Base-by-base conservation (phyloP, 768 basidiomycete species). In the Tulasnella calospora region DNA sequence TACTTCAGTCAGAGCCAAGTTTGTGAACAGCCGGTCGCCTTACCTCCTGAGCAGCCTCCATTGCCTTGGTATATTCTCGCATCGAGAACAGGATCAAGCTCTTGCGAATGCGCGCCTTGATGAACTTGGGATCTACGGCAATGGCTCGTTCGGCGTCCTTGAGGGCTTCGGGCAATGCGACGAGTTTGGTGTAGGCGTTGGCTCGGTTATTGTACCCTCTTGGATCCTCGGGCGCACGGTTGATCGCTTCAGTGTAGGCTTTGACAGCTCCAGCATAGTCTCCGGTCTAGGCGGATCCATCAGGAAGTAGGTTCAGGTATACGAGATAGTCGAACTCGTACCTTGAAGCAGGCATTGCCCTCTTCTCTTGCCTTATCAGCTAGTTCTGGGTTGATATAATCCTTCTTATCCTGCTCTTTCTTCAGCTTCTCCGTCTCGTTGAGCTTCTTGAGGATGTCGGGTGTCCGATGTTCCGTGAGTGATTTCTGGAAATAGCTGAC, bases 141-240 rank as follows among this genome's bases (percentile, higher is more conserved):
- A 99, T 95, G 35, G 98, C 95, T 84, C 93, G 91, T 77, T 99
- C 90, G 51, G 91, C 94, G 82, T 99, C 98, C 85, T 99, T 99
- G 83, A 99, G 88, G 1, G 96, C 98, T 84, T 99, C 98, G 15
- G 96, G 93, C 40, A 99, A 85, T 1, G 98, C 98, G 61, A 89
- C 89, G 55, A 99, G 90, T 86, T 99, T 99, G 85, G 92, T 94
- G 86, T 98, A 98, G 33, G 95, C 96, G 38, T 95, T 92, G n/a
- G 98, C 95, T 72, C 98, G 92, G 86, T 99, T 99, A 84, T 97
- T 99, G 87, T 98, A 99, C 12, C 94, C 96, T 80, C 92, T 89
- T 19, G 97, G 89, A 83, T 99, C 98, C 47, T 85, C 84, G 57
- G 98, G 97, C 82, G 94, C 92, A 73, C 98, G 92, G 86, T 98